phyloP scores from a whole-genome alignment of 1,139 yeast genomes.

The Casaregolazyma lundiana region DNA sequence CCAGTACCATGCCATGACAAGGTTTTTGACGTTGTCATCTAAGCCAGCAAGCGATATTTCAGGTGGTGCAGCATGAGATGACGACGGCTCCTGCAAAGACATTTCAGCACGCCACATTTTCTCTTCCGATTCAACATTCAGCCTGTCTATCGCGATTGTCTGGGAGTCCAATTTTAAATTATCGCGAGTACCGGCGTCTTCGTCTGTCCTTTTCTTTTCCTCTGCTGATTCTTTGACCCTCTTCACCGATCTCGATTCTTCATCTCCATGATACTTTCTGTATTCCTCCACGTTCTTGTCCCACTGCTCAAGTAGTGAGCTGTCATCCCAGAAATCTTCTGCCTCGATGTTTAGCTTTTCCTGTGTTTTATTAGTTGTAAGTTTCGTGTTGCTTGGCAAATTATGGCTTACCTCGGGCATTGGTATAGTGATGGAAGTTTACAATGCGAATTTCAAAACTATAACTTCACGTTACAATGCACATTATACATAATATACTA shows the following conservation, averaged over 20 bases:
- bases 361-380: neutral
- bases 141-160: too few species aligned
- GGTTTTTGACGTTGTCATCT: conserved; percentile 24
- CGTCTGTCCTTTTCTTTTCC: conserved; percentile 9
- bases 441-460: neutral
- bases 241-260: conserved; percentile 5
- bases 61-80: neutral
- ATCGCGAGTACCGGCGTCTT: too few species aligned
- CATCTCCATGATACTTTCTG: conserved; percentile 14
- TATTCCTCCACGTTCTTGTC: conserved; percentile 26
- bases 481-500: neutral
- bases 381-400: neutral
- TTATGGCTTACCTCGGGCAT: neutral
- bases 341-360: conserved; percentile 15
- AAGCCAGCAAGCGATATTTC: conserved; percentile 17
- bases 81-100: neutral
- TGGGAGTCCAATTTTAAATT: too few species aligned
- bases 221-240: conserved; percentile 9
- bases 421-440: neutral
- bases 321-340: conserved; percentile 29
- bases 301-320: conserved; percentile 24
- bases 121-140: too few species aligned
- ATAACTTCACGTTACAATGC: too few species aligned
- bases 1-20: conserved; percentile 33
- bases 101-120: too few species aligned